Evolutionary conservation across 1,139 yeast species (phyloP).

Genomic region (Debaryomyces sp.): DNA sequence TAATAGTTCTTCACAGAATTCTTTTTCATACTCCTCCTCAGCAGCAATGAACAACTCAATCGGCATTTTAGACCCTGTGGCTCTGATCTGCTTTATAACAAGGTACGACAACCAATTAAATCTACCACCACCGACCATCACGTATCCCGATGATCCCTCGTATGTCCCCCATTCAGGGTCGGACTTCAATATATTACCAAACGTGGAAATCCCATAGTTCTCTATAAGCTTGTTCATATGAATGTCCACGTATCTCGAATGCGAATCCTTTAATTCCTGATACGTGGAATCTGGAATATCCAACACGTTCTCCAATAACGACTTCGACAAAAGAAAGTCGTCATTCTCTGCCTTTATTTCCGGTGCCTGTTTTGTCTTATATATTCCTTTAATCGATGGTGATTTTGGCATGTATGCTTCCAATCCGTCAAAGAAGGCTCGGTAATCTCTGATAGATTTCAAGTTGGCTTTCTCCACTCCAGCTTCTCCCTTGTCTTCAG

Average conservation of each 20-base stretch:
- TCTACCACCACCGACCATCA: conserved; percentile 48
- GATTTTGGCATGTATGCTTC: conserved; percentile 30
- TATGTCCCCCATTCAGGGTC: conserved; percentile 43
- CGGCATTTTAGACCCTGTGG: conserved; percentile 42
- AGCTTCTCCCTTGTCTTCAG: not conserved
- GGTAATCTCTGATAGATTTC: conserved; percentile 28
- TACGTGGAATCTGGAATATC: conserved; percentile 38
- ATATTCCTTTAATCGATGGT: conserved; percentile 38
- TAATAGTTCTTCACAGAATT: conserved; percentile 54
- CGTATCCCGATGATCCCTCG: conserved; percentile 42
- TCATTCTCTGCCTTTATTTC: conserved; percentile 30
- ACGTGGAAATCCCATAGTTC: conserved; percentile 35
- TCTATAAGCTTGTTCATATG: conserved; percentile 35
- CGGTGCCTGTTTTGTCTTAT: conserved; percentile 34
- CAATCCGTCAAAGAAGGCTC: conserved; percentile 35
- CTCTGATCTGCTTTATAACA: conserved; percentile 45
- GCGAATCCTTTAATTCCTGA: conserved; percentile 35
- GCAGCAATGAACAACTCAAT: conserved; percentile 57
- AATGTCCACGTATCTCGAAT: conserved; percentile 31
- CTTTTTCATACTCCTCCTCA: conserved; percentile 47
- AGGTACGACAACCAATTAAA: conserved; percentile 49
- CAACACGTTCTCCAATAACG: conserved; percentile 41
- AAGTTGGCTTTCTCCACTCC: not conserved
- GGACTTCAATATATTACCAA: conserved; percentile 36
- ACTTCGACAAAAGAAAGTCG: conserved; percentile 38